Evolutionary conservation across 2,329 filamentous ascomycete species (phyloP), one percentile per base, ranked within the genome.

Genomic region (Shiraia bambusicola): DNA sequence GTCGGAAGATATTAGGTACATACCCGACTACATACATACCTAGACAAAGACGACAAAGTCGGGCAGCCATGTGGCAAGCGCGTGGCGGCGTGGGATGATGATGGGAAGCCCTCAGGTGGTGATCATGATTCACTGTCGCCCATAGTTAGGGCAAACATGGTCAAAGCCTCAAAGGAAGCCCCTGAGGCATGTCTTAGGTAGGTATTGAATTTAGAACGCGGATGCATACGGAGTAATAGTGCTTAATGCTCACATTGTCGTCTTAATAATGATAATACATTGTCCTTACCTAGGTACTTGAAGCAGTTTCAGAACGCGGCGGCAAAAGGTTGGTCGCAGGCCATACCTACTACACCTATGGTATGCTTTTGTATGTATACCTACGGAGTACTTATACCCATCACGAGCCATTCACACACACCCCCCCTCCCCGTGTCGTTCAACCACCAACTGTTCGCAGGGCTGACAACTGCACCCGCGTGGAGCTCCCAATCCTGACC

Each of bases 31-130:
- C n/a, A n/a, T n/a, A n/a, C n/a, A n/a, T n/a, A n/a, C n/a, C n/a
- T n/a, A 16, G 24, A 28, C 31, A 24, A 24, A 29, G 22, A n/a
- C 13, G 32, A 32, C 4, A 34, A 30, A 2, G 32, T 13, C 34
- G 40, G 45, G 45, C 47, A 52, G 27, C 26, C 49, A 57, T 52
- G 56, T 55, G 53, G 53, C 48, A 43, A 37, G 29, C 41, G 49
- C 55, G 49, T 52, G 50, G 55, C n/a, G n/a, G n/a, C n/a, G n/a
- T n/a, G n/a, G n/a, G n/a, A n/a, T n/a, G 53, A 34, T 37, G 29
- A 33, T 31, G 36, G 32, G 29, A 17, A 37, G 19, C 19, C 29
- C 17, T 14, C 29, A 16, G 10, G 9, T 6, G 15, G 15, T n/a
- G n/a, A n/a, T n/a, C n/a, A n/a, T n/a, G n/a, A n/a, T n/a, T n/a